Percentiles rank a stretch among this genome's conserved stretches.
phyloP scores from a whole-genome alignment of 257 asterid species.

The Craterostigma plantagineum region DNA sequence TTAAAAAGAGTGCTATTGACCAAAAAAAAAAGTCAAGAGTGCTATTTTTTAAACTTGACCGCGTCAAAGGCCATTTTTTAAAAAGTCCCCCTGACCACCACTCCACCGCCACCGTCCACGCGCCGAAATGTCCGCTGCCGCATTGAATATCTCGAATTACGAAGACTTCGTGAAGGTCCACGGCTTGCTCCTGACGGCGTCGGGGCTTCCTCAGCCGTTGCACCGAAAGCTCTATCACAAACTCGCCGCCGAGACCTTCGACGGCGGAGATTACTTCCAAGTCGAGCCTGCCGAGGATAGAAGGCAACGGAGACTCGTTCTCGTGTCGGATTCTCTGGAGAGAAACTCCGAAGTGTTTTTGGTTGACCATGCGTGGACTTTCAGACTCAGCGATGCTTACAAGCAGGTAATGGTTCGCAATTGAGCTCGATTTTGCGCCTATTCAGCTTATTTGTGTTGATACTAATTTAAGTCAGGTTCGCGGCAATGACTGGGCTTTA shows the following conservation, averaged over 20 bases:
- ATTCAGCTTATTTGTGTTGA: no score
- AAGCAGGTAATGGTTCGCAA: slow-evolving; percentile 34
- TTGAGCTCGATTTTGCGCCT: neutral
- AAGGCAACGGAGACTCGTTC: slow-evolving; percentile 61
- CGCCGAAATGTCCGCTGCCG: slow-evolving; percentile 24
- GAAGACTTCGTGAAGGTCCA: slow-evolving; percentile 68
- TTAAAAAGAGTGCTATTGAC: no score
- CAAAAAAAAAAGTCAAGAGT: no score
- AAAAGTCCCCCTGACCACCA: no score
- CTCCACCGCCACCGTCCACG: neutral
- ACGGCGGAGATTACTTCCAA: slow-evolving; percentile 76
- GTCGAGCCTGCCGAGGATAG: slow-evolving; percentile 77
- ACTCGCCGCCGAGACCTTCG: slow-evolving; percentile 59
- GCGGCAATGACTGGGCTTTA: no score
- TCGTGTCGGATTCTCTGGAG: slow-evolving; percentile 25
- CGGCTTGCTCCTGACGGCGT: slow-evolving; percentile 56
- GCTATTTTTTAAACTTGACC: no score
- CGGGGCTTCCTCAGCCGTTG: slow-evolving; percentile 63
- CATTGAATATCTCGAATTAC: slow-evolving; percentile 16
- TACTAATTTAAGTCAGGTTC: no score
- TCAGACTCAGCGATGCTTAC: slow-evolving; percentile 80
- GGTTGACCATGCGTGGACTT: slow-evolving; percentile 96
- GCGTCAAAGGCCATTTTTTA: no score
- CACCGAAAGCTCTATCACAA: slow-evolving; percentile 61
- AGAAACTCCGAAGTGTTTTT: slow-evolving; percentile 61